A percentile compares a stretch with the other conserved stretches of the same genome.
Conservation (phyloP, 257 asterid genomes). For the Apocynum venetum region DNA sequence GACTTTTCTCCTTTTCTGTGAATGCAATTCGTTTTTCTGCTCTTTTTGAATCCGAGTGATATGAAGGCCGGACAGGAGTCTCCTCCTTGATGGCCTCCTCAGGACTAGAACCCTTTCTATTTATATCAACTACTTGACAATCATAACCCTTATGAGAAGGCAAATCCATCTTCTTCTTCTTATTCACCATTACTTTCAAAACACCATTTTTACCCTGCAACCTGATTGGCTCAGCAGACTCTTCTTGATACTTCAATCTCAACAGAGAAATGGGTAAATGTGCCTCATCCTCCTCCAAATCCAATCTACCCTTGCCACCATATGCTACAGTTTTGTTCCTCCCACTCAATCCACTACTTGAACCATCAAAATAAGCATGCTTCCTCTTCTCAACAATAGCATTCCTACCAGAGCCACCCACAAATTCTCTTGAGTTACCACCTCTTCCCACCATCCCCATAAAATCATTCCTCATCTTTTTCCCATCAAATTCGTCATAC, state of each 20-base stretch:
- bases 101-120: conserved; percentile 37
- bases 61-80: conserved; percentile 25
- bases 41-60: conserved; percentile 31
- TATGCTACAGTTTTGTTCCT: conserved; percentile 41
- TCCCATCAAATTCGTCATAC: conserved; percentile 57
- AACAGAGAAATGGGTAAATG: conserved; percentile 48
- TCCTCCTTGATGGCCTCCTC: conserved; percentile 43
- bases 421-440: conserved; percentile 40
- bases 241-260: conserved; percentile 51
- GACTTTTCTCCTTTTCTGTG: conserved; percentile 35
- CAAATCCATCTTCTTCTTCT: conserved; percentile 59
- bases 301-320: conserved; percentile 33
- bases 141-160: conserved; percentile 32
- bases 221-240: conserved; percentile 58
- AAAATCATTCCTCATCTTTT: conserved; percentile 46
- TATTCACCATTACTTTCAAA: conserved; percentile 87
- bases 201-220: conserved; percentile 97
- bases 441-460: conserved; percentile 38
- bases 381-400: conserved; percentile 44
- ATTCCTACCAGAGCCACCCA: conserved; percentile 47
- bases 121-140: conserved; percentile 44
- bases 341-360: conserved; percentile 34
- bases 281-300: conserved; percentile 52
- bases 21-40: conserved; percentile 37
- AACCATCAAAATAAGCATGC: conserved; percentile 44